Percentiles rank a stretch among this genome's conserved stretches.
These are phyloP conservation scores for Olyra latifolia DNA, from an alignment of 176 grass and related monocot genomes.

Conservation along the genomic window DNA sequence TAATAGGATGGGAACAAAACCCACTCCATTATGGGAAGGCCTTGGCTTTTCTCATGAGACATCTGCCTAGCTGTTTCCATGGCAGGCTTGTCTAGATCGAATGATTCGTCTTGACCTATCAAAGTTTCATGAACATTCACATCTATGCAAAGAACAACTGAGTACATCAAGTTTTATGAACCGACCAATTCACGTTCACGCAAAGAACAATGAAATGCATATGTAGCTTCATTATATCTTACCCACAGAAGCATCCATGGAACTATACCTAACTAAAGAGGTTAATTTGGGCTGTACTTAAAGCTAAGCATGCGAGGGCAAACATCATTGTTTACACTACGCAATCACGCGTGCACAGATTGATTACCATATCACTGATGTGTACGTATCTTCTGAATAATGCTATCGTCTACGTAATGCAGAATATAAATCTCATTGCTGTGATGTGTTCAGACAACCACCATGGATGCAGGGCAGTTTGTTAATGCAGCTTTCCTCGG, in stretches of 20 bases:
- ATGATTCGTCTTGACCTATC: not conserved
- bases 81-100: not conserved
- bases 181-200: no score
- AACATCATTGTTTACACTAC: not conserved
- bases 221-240: not conserved
- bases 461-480: not conserved
- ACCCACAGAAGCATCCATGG: not conserved
- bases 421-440: slow-evolving; percentile 14
- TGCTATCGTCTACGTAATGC: not conserved
- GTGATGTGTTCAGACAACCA: slow-evolving; percentile 27
- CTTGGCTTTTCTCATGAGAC: not conserved
- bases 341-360: slow-evolving; percentile 11
- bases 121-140: not conserved
- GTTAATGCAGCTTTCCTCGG: slow-evolving; percentile 12
- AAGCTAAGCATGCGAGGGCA: slow-evolving; percentile 10
- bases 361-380: slow-evolving; percentile 22
- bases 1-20: not conserved
- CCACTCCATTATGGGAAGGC: not conserved
- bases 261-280: slow-evolving; percentile 2
- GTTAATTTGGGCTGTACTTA: not conserved
- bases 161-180: no score
- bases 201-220: not conserved
- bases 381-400: slow-evolving; percentile 17
- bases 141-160: not conserved
- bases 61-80: not conserved